phyloP scores from a whole-genome alignment of 495 filamentous ascomycete species.

The Niebla homalea region DNA sequence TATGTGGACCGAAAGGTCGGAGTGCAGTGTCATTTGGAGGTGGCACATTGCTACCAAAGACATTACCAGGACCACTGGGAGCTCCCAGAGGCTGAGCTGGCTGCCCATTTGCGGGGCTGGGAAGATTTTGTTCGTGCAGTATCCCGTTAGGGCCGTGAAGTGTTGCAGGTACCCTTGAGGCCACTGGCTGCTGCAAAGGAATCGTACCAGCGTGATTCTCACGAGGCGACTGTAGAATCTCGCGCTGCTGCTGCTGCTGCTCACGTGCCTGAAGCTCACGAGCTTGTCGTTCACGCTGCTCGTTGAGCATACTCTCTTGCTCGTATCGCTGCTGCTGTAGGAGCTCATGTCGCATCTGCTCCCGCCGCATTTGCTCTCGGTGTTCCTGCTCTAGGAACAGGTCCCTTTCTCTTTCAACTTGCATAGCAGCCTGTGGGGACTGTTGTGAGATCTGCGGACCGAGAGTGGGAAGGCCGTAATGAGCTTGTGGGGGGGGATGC shows the following conservation, averaged over 20 bases:
- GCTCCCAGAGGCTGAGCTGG: conserved; percentile 48
- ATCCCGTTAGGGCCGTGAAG: conserved; percentile 84
- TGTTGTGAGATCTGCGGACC: conserved; percentile 36
- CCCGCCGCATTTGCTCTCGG: conserved; percentile 24
- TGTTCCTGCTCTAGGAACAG: conserved; percentile 27
- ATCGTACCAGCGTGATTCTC: conserved; percentile 75
- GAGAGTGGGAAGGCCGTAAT: conserved; percentile 39
- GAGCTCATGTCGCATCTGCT: conserved; percentile 39
- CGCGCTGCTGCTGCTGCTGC: conserved; percentile 41
- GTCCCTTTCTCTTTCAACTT: conserved; percentile 40
- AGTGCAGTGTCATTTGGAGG: conserved; percentile 42
- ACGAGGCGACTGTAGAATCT: conserved; percentile 41
- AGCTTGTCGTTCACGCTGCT: conserved; percentile 36
- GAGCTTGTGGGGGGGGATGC: conserved; percentile 30
- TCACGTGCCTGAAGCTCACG: conserved; percentile 39
- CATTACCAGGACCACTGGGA: conserved; percentile 46
- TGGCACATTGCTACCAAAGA: conserved; percentile 57
- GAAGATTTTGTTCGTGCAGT: conserved; percentile 50
- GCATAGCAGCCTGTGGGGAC: conserved; percentile 34
- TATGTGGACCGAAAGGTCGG: conserved; percentile 51
- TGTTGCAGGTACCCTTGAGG: conserved; percentile 60
- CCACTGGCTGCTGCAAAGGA: conserved; percentile 82
- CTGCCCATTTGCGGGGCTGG: conserved; percentile 34
- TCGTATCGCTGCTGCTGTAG: conserved; percentile 50
- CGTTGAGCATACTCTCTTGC: conserved; percentile 29